Base-by-base conservation (phyloP, 108 stramenopile genomes). In the Epithemia pelagica region DNA sequence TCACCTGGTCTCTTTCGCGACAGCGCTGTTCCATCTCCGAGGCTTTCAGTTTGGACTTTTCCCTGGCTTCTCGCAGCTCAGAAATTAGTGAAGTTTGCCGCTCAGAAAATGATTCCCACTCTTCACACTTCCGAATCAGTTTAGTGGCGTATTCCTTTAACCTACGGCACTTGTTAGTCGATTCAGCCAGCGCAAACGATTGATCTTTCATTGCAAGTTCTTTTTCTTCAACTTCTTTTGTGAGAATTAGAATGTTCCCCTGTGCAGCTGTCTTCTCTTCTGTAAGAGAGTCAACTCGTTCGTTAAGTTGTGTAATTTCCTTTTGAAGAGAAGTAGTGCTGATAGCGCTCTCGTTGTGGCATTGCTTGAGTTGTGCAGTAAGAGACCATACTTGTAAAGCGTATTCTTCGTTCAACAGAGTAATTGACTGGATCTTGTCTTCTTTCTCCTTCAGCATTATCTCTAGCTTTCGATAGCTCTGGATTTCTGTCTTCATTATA, bases 71-170 rank as follows among this genome's bases (percentile, higher is more conserved):
- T 59, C 64, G 69, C 53, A 78, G 59, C 28, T 72, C 64, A 21
- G 72, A 69, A n/a, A 82, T 60, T 0, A 74, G 57, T 30, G 58
- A 62, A 7, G 61, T 52, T 32, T 77, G 75, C 29, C 66, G 57
- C n/a, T 77, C 73, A 59, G 69, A 77, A 53, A 72, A 71, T 32
- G 33, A 62, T 54, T 77, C 75, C 82, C 82, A 83, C 54, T 79
- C 74, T 19, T 79, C 75, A 31, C 75, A 79, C 57, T 83, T 83
- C 28, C 31, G 25, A 7, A 75, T 74, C n/a, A 79, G 62, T 54
- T 79, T 79, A 26, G 66, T 54, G 29, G 79, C 68, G 57, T 83
- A 79, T n/a, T 83, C 76, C 2, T 78, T 68, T 15, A 83, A 30
- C 31, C 70, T 51, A 15, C 28, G 24, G 64, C 64, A 52, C 58